Evolutionary conservation across 2,329 filamentous ascomycete species (phyloP).

Genomic region (Arthrobotrys sinensis): DNA sequence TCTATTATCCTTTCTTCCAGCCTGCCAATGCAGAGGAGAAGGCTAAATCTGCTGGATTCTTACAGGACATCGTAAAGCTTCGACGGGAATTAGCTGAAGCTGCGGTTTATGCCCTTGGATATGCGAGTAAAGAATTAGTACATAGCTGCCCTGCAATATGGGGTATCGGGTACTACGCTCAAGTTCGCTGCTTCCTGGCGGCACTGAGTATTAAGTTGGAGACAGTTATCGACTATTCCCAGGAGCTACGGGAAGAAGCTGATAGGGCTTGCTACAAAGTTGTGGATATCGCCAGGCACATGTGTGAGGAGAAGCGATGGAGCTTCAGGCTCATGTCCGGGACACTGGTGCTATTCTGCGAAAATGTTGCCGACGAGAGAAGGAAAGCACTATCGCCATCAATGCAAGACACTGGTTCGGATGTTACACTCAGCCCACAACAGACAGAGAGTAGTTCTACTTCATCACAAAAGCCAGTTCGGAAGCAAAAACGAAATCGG

Average conservation of each 20-base stretch:
- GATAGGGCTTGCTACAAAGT: conserved; percentile 61
- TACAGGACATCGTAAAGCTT: conserved; percentile 58
- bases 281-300: conserved; percentile 60
- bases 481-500: conserved; percentile 31
- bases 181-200: conserved; percentile 62
- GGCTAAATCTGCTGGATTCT: conserved; percentile 48
- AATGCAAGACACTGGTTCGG: conserved; percentile 45
- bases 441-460: conserved; percentile 33
- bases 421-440: conserved; percentile 45
- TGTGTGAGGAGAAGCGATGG: conserved; percentile 63
- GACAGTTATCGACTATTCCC: conserved; percentile 60
- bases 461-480: conserved; percentile 34
- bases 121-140: conserved; percentile 62
- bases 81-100: conserved; percentile 57
- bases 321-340: conserved; percentile 63
- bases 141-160: conserved; percentile 63
- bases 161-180: conserved; percentile 62
- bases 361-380: conserved; percentile 48
- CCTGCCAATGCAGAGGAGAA: conserved; percentile 57
- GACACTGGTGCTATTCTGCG: conserved; percentile 62
- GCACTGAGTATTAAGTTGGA: conserved; percentile 63
- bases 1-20: conserved; percentile 63
- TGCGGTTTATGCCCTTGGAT: conserved; percentile 59
- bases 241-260: conserved; percentile 56
- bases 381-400: conserved; percentile 46